Base-by-base conservation (phyloP, 2,329 filamentous ascomycete genomes). In the Fusarium sp. region DNA sequence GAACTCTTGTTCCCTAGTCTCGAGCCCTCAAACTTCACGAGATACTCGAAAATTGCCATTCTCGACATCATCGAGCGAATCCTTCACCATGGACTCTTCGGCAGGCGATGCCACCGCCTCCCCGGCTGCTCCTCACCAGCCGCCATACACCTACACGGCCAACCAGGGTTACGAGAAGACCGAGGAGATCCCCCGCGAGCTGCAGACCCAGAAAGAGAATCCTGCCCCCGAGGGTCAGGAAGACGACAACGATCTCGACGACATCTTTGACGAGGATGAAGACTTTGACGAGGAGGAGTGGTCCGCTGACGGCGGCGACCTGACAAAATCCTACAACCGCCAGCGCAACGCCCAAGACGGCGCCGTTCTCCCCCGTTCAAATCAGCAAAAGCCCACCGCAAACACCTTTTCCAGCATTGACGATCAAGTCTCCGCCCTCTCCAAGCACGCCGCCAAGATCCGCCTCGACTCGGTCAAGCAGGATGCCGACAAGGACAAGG, bases 281-380 rank as follows among this genome's bases (percentile, higher is more conserved):
- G 91, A 92, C 11, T 87, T 91, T 50, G 90, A 92, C 67, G 90
- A 92, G 70, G 89, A 93, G 70, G 91, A 91, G 27, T 90, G 90
- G 78, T 84, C 88, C 20, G 86, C 91, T 58, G 85, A 86, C 9
- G 87, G 90, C 0, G 87, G 89, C 43, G 94, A 97, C 82, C 89
- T 95, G 66, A 95, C 94, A 41, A 97, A 97, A 84, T 92, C 92
- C 9, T 97, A 97, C 87, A 98, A 98, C 82, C 92, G 95, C 71
- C 94, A 97, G 81, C 89, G 91, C 69, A 92, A 92, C 79, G 83
- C 93, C 66, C 90, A 92, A 63, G 87, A 76, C 35, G 77, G 68
- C 20, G 83, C 86, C 71, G 87, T 90, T 57, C 88, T 90, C 65
- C 92, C 93, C 4, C 92, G 93, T 78, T 90, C 91, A 66, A 97